Evolutionary conservation across 2,329 filamentous ascomycete genomes (phyloP).

Genomic region (Fusarium continuum): DNA sequence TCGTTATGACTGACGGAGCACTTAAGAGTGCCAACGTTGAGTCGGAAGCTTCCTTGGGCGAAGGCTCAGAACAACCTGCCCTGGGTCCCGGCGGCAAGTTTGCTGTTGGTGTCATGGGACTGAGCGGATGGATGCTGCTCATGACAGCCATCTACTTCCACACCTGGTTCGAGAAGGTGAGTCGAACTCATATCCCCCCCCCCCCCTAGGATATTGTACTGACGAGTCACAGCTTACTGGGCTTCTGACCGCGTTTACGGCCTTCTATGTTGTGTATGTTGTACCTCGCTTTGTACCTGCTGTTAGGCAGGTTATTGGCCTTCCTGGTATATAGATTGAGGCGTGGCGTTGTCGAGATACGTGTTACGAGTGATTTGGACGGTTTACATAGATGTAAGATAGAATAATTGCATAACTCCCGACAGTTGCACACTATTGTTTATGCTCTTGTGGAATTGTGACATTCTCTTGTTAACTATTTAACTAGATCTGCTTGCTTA

Average conservation of each 20-base stretch:
- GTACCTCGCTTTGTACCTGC: conserved; percentile 61
- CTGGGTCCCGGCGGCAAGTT: conserved; percentile 63
- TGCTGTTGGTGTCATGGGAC: conserved; percentile 68
- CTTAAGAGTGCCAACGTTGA: conserved; percentile 67
- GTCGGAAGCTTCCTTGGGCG: conserved; percentile 40
- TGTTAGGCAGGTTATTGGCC: conserved; percentile 56
- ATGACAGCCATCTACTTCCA: conserved; percentile 99
- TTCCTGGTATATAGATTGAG: conserved; percentile 59
- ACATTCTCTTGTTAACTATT: no score
- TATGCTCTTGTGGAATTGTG: no score
- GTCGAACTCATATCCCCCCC: conserved; percentile 31
- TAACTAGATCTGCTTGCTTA: no score
- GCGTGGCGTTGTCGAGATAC: conserved; percentile 11
- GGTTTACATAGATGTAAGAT: conserved; percentile 13
- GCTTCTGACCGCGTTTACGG: conserved; percentile 57
- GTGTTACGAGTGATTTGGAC: conserved; percentile 14
- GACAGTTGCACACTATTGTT: no score
- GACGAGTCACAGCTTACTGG: conserved; percentile 59
- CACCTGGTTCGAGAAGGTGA: conserved; percentile 96
- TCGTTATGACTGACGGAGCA: conserved; percentile 73
- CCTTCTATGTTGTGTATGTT: conserved; percentile 61
- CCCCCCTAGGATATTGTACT: conserved; percentile 10
- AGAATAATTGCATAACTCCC: conserved; percentile 6
- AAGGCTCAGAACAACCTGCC: conserved; percentile 38
- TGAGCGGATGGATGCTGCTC: conserved; percentile 94